A percentile compares a stretch with the other conserved stretches of the same genome.
Conservation (phyloP, 2,329 filamentous ascomycete genomes). For the Penicillium freii region DNA sequence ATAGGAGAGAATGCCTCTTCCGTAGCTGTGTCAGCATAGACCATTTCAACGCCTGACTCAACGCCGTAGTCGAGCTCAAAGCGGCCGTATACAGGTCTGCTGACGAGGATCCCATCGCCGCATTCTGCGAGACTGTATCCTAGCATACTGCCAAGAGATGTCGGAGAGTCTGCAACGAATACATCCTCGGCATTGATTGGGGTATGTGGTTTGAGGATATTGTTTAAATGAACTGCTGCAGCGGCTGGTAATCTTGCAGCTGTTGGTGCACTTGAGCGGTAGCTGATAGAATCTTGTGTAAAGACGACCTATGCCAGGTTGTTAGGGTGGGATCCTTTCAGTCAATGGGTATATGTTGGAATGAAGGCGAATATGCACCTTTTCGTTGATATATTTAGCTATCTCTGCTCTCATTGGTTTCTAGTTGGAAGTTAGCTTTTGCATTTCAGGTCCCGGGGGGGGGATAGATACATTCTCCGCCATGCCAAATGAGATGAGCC, state of each 20-base stretch:
- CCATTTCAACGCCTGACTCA: constrained; percentile 41
- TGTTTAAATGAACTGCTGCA: constrained; percentile 45
- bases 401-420: constrained; percentile 40
- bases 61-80: constrained; percentile 52
- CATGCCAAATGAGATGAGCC: constrained; percentile 37
- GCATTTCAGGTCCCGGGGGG: neutral
- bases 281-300: constrained; percentile 38
- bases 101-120: constrained; percentile 49
- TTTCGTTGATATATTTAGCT: constrained; percentile 39
- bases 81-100: constrained; percentile 48
- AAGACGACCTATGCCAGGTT: constrained; percentile 28
- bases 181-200: constrained; percentile 40
- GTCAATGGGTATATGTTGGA: neutral
- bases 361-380: constrained; percentile 20
- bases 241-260: constrained; percentile 40
- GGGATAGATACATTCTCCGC: constrained; percentile 35
- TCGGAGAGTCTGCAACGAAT: constrained; percentile 43
- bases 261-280: constrained; percentile 42
- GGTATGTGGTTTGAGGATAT: constrained; percentile 38
- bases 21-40: constrained; percentile 39
- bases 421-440: constrained; percentile 21
- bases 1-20: constrained; percentile 41
- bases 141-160: constrained; percentile 45
- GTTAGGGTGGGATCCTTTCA: neutral
- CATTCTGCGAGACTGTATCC: constrained; percentile 44